Conservation (phyloP, 1,284 basidiomycete species). For the Schizophyllum commune region DNA sequence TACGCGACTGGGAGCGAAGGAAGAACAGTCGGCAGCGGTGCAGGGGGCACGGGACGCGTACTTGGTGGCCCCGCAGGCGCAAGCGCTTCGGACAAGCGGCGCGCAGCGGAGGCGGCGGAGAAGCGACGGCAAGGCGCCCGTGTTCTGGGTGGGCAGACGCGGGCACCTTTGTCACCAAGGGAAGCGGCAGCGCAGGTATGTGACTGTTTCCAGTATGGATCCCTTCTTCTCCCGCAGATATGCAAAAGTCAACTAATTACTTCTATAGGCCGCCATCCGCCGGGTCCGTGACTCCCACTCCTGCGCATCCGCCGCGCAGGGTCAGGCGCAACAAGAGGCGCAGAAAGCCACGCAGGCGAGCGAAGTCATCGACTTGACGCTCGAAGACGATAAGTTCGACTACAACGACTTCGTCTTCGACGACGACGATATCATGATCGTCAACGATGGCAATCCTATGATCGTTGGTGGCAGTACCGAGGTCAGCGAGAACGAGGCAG, state of each 20-base stretch:
- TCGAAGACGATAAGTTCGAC: constrained; percentile 22
- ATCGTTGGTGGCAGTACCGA: neutral
- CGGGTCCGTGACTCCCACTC: constrained; percentile 62
- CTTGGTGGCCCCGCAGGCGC: neutral
- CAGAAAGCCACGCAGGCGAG: constrained; percentile 63
- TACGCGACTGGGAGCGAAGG: neutral
- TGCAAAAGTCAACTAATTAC: no score
- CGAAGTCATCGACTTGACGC: constrained; percentile 55
- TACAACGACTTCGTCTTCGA: constrained; percentile 25
- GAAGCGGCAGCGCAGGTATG: constrained; percentile 77
- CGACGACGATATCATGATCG: constrained; percentile 14
- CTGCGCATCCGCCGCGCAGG: constrained; percentile 51
- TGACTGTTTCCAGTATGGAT: no score
- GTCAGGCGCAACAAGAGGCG: constrained; percentile 52
- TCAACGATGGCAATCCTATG: constrained; percentile 14
- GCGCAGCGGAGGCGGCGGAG: neutral
- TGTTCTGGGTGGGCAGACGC: neutral
- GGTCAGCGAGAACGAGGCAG: no score
- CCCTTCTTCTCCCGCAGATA: no score
- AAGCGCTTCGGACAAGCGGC: neutral
- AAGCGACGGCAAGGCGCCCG: neutral
- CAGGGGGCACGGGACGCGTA: neutral
- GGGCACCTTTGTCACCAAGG: constrained; percentile 45
- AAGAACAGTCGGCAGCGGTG: neutral
- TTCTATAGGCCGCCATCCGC: constrained; percentile 81